These are phyloP conservation scores for Cucurbita pepo DNA, from an alignment of 306 rosid genomes.

Conservation along the genomic window DNA sequence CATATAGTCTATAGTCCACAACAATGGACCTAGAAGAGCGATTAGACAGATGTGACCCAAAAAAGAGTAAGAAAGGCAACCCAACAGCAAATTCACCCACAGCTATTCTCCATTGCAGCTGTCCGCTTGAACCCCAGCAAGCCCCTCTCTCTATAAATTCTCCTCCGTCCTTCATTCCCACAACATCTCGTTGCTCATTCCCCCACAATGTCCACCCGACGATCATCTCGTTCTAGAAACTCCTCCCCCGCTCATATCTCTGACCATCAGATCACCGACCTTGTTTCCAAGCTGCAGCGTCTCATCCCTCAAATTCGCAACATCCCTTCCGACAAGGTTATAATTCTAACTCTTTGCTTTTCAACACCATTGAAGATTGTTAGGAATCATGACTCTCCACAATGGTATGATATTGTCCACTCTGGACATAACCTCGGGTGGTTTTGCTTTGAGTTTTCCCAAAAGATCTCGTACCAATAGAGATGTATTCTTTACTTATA, in stretches of 20 bases:
- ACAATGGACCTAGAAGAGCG: too few species aligned
- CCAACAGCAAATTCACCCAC: not conserved
- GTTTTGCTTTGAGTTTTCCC: too few species aligned
- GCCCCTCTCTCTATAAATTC: not conserved
- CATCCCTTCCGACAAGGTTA: conserved; percentile 51
- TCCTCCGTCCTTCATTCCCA: not conserved
- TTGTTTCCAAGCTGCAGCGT: conserved; percentile 63
- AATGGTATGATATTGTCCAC: too few species aligned
- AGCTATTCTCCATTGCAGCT: conserved; percentile 3
- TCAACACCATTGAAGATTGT: too few species aligned
- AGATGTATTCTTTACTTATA: too few species aligned
- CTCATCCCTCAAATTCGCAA: conserved; percentile 77
- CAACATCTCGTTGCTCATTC: not conserved
- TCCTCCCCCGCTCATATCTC: conserved; percentile 30
- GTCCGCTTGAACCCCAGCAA: not conserved
- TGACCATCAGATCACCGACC: conserved; percentile 84
- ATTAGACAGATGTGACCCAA: too few species aligned
- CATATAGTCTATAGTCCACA: too few species aligned
- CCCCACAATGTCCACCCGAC: conserved; percentile 47
- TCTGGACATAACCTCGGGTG: too few species aligned
- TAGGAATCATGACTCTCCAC: too few species aligned
- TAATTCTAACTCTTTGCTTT: not conserved
- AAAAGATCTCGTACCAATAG: too few species aligned
- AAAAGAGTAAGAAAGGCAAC: not conserved
- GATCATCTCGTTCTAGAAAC: conserved; percentile 58